Evolutionary conservation across 805 yeast genomes (phyloP).

Genomic region (Millerozyma acaciae): DNA sequence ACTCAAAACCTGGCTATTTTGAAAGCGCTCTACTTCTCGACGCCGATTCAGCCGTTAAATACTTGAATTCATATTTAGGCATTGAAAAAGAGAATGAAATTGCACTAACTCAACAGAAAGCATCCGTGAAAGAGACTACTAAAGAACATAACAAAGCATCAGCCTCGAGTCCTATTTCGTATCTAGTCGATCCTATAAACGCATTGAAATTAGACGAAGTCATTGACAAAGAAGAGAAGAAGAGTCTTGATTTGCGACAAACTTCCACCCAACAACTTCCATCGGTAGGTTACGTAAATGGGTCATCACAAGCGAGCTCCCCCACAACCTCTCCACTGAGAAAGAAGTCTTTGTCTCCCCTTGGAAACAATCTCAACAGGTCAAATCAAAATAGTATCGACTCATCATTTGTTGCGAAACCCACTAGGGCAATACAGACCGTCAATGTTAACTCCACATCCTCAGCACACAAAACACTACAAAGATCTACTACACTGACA

Average conservation of each 20-base stretch:
- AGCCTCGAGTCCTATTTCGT: background rate
- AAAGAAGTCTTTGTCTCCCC: too few species aligned
- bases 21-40: constrained; percentile 54
- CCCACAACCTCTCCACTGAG: too few species aligned
- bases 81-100: constrained; percentile 1
- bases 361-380: constrained; percentile 15
- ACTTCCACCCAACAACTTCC: constrained; percentile 8
- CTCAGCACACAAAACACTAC: constrained; percentile 17
- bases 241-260: constrained; percentile 17
- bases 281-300: constrained; percentile 6
- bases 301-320: constrained; percentile 2
- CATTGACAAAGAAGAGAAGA: constrained; percentile 2
- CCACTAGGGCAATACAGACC: constrained; percentile 12
- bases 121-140: background rate
- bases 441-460: constrained; percentile 13
- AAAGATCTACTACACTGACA: constrained; percentile 29
- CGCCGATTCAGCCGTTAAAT: constrained; percentile 42
- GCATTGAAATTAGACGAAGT: background rate
- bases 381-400: constrained; percentile 12
- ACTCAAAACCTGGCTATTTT: constrained; percentile 58
- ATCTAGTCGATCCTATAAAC: background rate
- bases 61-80: constrained; percentile 35
- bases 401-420: constrained; percentile 13
- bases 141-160: background rate
- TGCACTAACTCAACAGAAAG: background rate